Base-by-base conservation (phyloP, 176 grass and related monocot species). In the Poa pratensis region DNA sequence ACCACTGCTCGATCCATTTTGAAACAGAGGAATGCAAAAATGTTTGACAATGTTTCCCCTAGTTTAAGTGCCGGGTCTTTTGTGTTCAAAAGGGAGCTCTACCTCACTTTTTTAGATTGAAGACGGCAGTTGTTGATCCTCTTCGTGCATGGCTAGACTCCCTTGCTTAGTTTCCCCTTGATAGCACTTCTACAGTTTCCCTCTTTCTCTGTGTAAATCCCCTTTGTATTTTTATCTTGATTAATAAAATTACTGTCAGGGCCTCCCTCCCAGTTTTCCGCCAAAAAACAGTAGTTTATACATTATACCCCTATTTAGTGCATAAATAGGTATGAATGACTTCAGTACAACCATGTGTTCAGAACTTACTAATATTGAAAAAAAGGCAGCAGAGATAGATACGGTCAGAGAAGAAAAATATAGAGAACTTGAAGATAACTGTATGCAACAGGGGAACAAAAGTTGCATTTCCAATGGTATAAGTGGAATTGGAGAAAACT, bases 361-460 rank as follows among this genome's bases (percentile, higher is more conserved):
- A 83, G 50, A 51, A 22, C 24, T 74, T 84, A 16, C 32, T 5
- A 50, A 19, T 57, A 15, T 45, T 75, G 19, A 59, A 48, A 28
- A 80, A 0, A 84, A 67, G 37, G 58, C 35, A 80, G 20, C 9
- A 48, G 49, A 22, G 4, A 42, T 80, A 76, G 19, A 75, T 19
- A 80, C 9, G 17, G 54, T n/a, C 9, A 70, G 66, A 10, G 39
- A 37, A 84, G 5, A 34, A 64, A 43, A 43, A 79, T 51, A 83
- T 54, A 32, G 18, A 57, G 13, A 75, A 48, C 37, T 77, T 19
- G 13, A 7, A 75, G 9, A 74, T 39, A 69, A 82, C 11, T 63
- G 52, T 54, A 87, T 65, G 32, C 39, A 78, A 19, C 27, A 28
- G 30, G 73, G 43, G 17, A 83, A 57, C 22, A 84, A 46, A 19